Conservation (phyloP, 352 stramenopile species). For the Phytophthora sansomeana region DNA sequence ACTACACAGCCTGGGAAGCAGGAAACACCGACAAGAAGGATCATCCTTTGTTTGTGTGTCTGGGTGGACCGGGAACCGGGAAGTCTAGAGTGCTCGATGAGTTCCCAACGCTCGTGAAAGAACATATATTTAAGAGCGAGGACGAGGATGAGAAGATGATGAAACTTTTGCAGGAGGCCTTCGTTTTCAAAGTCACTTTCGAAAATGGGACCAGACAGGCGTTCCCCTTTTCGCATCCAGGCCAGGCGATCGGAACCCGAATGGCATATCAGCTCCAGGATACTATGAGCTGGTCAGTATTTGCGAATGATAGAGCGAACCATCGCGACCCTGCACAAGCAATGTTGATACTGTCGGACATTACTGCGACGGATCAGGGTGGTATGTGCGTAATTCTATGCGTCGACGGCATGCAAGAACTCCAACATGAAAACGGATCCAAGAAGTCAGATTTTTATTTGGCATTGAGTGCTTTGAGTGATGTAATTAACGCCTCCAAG, state of each 20-base stretch:
- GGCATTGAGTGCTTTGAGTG: too few species aligned
- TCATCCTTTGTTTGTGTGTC: constrained; percentile 38
- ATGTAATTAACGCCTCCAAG: too few species aligned
- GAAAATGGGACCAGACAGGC: constrained; percentile 12
- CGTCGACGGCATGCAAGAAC: too few species aligned
- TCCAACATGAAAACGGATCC: too few species aligned
- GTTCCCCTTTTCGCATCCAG: background rate
- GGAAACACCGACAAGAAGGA: constrained; percentile 12
- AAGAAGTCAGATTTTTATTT: too few species aligned
- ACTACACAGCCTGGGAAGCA: constrained; percentile 10
- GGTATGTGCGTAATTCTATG: too few species aligned
- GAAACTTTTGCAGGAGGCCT: constrained; percentile 19
- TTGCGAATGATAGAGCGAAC: too few species aligned
- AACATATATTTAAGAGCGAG: constrained; percentile 11
- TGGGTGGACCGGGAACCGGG: constrained; percentile 25
- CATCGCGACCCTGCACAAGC: too few species aligned
- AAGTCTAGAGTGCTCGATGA: constrained; percentile 36
- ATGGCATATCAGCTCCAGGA: constrained; percentile 14
- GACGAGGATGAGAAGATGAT: constrained; percentile 23
- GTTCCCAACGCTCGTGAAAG: constrained; percentile 25
- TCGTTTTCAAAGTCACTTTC: constrained; percentile 34
- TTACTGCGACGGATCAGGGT: too few species aligned
- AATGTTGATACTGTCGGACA: too few species aligned
- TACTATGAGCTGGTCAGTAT: too few species aligned
- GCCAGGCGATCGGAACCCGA: constrained; percentile 2